A percentile compares a stretch with the other conserved stretches of the same genome.
Conservation (phyloP, 805 yeast genomes). For the Wickerhamiella siamensis region DNA sequence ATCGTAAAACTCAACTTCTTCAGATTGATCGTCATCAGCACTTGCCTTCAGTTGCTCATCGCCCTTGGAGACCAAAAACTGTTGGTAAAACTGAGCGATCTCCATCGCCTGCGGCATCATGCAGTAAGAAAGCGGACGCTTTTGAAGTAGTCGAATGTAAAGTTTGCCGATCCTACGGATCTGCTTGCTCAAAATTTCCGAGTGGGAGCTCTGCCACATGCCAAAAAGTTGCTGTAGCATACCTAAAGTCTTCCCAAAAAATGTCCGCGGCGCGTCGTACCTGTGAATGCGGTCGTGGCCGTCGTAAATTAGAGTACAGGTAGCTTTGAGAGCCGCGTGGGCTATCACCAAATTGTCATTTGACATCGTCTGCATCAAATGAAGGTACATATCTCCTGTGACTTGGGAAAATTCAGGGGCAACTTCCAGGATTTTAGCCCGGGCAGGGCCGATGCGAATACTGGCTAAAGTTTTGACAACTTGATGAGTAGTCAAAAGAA, state of each 20-base stretch:
- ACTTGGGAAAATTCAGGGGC: conserved; percentile 49
- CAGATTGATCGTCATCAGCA: conserved; percentile 20
- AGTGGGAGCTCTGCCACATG: conserved; percentile 32
- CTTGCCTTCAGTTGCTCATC: conserved; percentile 17
- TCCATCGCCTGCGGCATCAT: conserved; percentile 49
- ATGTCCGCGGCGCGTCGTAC: conserved; percentile 41
- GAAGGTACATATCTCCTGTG: conserved; percentile 43
- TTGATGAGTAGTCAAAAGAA: conserved; percentile 58
- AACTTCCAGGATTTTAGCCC: conserved; percentile 26
- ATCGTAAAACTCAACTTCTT: conserved; percentile 59
- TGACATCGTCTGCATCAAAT: conserved; percentile 35
- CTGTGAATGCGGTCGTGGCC: conserved; percentile 62
- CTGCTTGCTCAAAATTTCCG: conserved; percentile 45
- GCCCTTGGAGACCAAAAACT: conserved; percentile 51
- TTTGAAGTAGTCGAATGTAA: conserved; percentile 42
- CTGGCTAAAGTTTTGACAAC: conserved; percentile 57
- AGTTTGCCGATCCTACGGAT: conserved; percentile 64
- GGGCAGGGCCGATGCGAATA: conserved; percentile 71
- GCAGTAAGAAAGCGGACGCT: conserved; percentile 56
- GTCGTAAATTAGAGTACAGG: conserved; percentile 59
- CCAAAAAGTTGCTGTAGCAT: conserved; percentile 46
- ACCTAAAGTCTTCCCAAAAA: conserved; percentile 39
- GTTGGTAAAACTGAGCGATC: conserved; percentile 46
- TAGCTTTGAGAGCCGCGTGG: conserved; percentile 58
- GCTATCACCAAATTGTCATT: conserved; percentile 34